Base-by-base conservation (phyloP, 176 grass and related monocot genomes). In the Ensete ventricosum region DNA sequence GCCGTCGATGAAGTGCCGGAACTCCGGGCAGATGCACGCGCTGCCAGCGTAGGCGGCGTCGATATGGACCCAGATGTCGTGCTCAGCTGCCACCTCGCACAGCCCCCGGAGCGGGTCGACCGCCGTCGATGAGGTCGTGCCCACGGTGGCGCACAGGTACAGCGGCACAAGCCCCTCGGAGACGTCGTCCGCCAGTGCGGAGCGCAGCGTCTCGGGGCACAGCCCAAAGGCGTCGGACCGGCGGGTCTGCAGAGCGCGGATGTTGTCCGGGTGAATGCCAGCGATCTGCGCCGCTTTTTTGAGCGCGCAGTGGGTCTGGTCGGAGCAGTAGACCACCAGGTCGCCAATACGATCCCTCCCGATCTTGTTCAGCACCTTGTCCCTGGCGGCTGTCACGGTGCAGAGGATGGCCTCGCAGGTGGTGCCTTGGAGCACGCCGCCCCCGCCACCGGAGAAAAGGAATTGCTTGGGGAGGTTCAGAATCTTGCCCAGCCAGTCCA, bases 251-350 rank as follows among this genome's bases (percentile, higher is more conserved):
- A 92, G 50, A 64, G 63, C 68, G 55, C 89, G 81, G 86, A 76
- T 79, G 54, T 84, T 83, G 69, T 72, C 75, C 0, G 83, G 78
- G 52, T 14, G 83, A 52, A 92, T 83, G 21, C 89, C 89, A 5
- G 79, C 83, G 59, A 92, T 69, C 8, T 76, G 78, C 2, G 83
- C 64, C 0, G 86, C 89, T 82, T 89, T 88, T 55, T 73, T 78
- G 62, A 89, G 54, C 1, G 83, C 76, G 55, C 84, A 86, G 60
- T 92, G 86, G 9, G 89, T 92, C 79, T 92, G 86, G 71, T 92
- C 86, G 60, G 89, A 92, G 65, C 78, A 78, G 79, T 92, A 92
- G 22, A 86, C 84, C 58, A 84, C 86, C 67, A 92, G 72, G 62
- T 89, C 79, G 0, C 52, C 63, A 20, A 86, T 74, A 43, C 76